Base-by-base conservation (phyloP, 2,329 filamentous ascomycete genomes). In the Ophioceras dolichostomum region DNA sequence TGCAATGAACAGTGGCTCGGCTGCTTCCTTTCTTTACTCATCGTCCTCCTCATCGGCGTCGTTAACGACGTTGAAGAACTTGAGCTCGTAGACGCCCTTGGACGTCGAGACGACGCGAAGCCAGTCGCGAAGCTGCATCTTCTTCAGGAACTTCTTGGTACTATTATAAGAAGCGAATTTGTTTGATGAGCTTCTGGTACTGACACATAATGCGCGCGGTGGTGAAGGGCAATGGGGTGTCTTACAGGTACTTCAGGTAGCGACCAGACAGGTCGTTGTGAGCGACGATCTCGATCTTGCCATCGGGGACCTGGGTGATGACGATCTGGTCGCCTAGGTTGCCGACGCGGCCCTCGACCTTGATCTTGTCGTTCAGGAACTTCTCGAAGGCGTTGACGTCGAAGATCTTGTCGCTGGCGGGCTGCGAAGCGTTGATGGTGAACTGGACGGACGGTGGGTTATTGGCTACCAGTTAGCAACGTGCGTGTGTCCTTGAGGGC, bases 81-180 rank as follows among this genome's bases (percentile, higher is more conserved):
- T 88, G 69, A 98, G 83, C 77, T 95, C 88, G 76, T 98, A 98
- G 51, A 95, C 88, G 62, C 91, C 89, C 74, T 89, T 89, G 65
- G 83, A 87, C 64, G 89, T 96, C 55, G 87, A 93, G 60, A 98
- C 91, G 56, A 98, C 89, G 59, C 91, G 88, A 61, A 98, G 84
- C 91, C 91, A 98, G 77, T 98, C 91, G 73, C 91, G 86, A 64
- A 98, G 85, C 79, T 96, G 89, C 77, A 95, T 86, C 85, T 98
- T 98, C 87, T 98, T 98, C 69, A 98, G 83, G 83, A 94, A 98
- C 79, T 98, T 98, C 86, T 98, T 98, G 67, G 91, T 98, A 65
- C 86, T 94, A 51, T n/a, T n/a, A n/a, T n/a, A n/a, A n/a, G n/a
- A n/a, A n/a, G n/a, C n/a, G n/a, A n/a, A n/a, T n/a, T n/a, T n/a